phyloP scores from a whole-genome alignment of 2,329 filamentous ascomycete genomes.

The Calonectria fujianensis region DNA sequence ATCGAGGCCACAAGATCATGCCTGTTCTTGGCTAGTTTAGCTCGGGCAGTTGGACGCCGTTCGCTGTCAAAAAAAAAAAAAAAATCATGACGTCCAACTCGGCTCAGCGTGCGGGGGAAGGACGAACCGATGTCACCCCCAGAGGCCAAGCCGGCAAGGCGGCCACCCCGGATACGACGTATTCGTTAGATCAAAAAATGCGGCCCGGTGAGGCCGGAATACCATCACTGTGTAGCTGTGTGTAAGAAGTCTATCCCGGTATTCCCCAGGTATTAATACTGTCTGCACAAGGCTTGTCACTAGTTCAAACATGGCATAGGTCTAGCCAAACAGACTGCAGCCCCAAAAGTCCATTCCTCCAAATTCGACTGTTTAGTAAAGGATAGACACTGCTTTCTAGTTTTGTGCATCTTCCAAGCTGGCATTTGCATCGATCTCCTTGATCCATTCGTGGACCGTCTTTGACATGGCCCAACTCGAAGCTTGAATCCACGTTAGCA shows the following conservation, averaged over 20 bases:
- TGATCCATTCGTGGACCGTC: slow-evolving; percentile 56
- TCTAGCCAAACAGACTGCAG: not conserved
- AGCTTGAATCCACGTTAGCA: slow-evolving; percentile 32
- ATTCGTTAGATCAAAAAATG: slow-evolving; percentile 17
- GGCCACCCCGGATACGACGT: slow-evolving; percentile 32
- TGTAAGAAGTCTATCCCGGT: not conserved
- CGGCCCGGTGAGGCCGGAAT: slow-evolving; percentile 5
- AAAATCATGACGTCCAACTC: slow-evolving; percentile 23
- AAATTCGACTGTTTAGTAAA: not conserved
- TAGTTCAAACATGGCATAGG: not conserved
- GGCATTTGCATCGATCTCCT: slow-evolving; percentile 51
- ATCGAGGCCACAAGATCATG: not conserved
- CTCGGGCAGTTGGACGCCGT: not conserved
- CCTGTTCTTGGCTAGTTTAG: slow-evolving; percentile 4
- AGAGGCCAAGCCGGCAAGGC: not conserved
- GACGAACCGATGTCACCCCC: slow-evolving; percentile 27
- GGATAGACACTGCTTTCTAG: not conserved
- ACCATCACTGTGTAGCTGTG: not conserved
- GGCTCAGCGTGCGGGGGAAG: slow-evolving; percentile 28
- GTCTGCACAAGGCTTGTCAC: slow-evolving; percentile 9
- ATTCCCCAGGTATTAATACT: not conserved
- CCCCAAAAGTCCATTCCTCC: not conserved
- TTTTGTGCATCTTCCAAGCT: not conserved
- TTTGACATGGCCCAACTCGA: slow-evolving; percentile 56
- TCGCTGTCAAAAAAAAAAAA: not conserved